Percentiles rank a stretch among this genome's conserved stretches.
Evolutionary conservation across 2,329 filamentous ascomycete species (phyloP).

Genomic region (Penicillium hesseltinei): DNA sequence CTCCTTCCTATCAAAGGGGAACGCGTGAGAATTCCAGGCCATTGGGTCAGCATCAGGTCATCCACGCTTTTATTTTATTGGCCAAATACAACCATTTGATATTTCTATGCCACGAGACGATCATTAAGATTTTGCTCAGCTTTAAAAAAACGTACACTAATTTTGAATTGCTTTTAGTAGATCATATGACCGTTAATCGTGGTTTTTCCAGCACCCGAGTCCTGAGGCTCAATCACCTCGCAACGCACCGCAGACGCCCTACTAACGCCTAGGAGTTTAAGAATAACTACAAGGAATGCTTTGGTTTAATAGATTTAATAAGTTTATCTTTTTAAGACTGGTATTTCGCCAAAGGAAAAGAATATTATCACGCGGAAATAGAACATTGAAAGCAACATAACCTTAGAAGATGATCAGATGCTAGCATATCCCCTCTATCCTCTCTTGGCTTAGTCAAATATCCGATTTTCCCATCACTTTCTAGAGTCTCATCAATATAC

Average conservation of each 20-base stretch:
- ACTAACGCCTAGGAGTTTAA: background rate
- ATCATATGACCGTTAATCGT: background rate
- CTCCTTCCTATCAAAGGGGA: background rate
- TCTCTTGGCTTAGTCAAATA: background rate
- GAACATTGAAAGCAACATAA: background rate
- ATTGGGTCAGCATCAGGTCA: background rate
- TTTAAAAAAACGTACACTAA: background rate
- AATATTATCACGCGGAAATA: background rate
- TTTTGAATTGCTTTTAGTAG: background rate
- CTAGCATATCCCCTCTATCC: background rate
- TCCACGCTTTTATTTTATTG: background rate
- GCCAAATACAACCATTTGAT: background rate
- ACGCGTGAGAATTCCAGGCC: background rate
- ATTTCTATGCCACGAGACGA: background rate
- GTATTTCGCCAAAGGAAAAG: too few species aligned
- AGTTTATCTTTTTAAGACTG: too few species aligned
- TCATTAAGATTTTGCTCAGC: background rate
- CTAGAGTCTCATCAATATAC: background rate
- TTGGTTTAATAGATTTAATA: background rate
- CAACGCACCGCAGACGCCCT: background rate
- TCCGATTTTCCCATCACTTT: background rate
- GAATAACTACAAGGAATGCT: background rate
- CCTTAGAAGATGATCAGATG: background rate
- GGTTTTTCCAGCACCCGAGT: background rate
- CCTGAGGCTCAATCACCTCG: constrained; percentile 2